Evolutionary conservation across 768 basidiomycete species (phyloP).

Genomic region (Roridomyces roridus): DNA sequence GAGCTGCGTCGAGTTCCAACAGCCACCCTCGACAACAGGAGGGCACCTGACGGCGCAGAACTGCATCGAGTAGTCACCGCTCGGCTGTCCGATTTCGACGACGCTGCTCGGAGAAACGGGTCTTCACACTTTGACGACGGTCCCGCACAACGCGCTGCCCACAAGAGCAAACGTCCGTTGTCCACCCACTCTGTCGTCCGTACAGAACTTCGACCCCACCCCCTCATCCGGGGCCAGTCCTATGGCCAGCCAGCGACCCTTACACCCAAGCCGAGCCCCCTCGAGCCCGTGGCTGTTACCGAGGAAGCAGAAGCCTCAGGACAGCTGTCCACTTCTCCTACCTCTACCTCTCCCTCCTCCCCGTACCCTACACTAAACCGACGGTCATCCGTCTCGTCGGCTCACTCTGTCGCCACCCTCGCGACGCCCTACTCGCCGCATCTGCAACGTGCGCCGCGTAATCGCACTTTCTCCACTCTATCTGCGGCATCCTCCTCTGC

Average conservation of each 20-base stretch:
- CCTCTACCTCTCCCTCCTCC: conserved; percentile 46
- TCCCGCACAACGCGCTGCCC: conserved; percentile 32
- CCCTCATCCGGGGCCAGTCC: conserved; percentile 78
- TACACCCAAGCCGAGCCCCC: conserved; percentile 51
- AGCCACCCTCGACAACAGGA: not conserved
- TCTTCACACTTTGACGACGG: too few species aligned
- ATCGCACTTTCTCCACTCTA: conserved; percentile 63
- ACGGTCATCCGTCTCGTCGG: conserved; percentile 64
- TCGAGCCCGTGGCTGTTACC: conserved; percentile 67
- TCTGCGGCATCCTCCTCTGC: conserved; percentile 60
- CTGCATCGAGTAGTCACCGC: too few species aligned
- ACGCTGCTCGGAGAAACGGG: conserved; percentile 17
- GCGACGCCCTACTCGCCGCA: conserved; percentile 35
- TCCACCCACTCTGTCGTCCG: conserved; percentile 18
- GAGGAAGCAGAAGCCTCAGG: conserved; percentile 43
- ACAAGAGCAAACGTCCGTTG: too few species aligned
- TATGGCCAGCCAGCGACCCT: conserved; percentile 48
- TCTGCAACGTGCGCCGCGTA: conserved; percentile 43
- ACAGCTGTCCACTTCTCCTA: conserved; percentile 41
- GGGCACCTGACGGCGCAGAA: not conserved
- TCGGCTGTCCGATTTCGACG: too few species aligned
- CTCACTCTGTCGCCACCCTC: conserved; percentile 64
- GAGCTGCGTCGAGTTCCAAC: not conserved
- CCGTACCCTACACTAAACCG: conserved; percentile 37
- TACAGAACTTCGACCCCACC: conserved; percentile 65